Base-by-base conservation (phyloP, 169 alveolate genomes). In the Cyclospora cayetanensis region DNA sequence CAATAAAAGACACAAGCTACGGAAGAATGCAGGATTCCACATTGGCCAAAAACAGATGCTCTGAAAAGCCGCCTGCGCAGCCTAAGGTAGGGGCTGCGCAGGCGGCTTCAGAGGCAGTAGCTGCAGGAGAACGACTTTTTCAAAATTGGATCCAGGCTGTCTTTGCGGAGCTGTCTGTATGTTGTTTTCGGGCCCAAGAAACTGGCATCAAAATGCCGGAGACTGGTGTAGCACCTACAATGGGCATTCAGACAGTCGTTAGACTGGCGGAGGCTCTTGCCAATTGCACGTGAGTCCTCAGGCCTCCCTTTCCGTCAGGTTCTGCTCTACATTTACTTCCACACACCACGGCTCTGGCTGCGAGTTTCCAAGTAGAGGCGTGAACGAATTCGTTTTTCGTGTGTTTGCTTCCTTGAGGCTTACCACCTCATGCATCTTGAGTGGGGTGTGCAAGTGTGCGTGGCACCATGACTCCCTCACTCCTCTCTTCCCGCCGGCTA, bases 191-290 rank as follows among this genome's bases (percentile, higher is more conserved):
- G 22, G 55, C 55, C 55, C 7, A 46, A 46, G 55, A 46, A 46
- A 46, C 7, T 7, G 55, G 15, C 7, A 46, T 46, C 11, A 27
- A 4, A 46, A 7, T 15, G 60, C 15, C 60, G 7, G 60, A 29
- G 20, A 39, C 39, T 20, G 39, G 9, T 63, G 41, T 63, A 34
- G 25, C 74, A 39, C 3, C 39, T 1, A 12, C 35, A 22, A 35
- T 20, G 65, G 37, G 34, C 41, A 41, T 76, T 1, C 86, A 76
- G 35, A 60, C 86, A 7, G 66, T 76, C 18, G 22, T 76, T 12
- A 76, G 86, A 42, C 50, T 76, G 18, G 66, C 86, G 20, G 86
- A 76, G 86, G n/a, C 86, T 1, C 86, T 76, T 25, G 86, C 66
- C 18, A 76, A 76, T 65, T 76, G 86, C 86, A 76, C 34, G 86